Evolutionary conservation across 2,329 filamentous ascomycete species (phyloP).

Genomic region (Leptographium radiaticola): DNA sequence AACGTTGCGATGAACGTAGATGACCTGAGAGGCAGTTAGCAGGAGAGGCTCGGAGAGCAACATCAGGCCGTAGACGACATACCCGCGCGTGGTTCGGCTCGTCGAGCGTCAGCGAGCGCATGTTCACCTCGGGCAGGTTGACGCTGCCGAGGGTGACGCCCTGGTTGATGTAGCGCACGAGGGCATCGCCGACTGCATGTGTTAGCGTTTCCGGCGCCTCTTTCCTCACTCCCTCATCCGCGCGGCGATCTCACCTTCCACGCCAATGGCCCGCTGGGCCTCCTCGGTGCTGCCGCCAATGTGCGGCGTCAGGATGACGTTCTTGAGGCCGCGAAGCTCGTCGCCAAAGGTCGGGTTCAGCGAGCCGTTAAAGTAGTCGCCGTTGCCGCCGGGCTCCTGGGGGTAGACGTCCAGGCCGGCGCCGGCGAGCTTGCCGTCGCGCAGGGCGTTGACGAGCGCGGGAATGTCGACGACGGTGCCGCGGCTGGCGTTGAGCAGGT

Average conservation of each 20-base stretch:
- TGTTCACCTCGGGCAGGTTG: conserved; percentile 88
- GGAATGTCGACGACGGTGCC: conserved; percentile 91
- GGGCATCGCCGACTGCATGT: conserved; percentile 57
- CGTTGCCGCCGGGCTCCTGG: conserved; percentile 84
- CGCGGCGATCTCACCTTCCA: conserved; percentile 45
- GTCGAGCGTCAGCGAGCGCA: conserved; percentile 81
- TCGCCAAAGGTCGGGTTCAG: conserved; percentile 69
- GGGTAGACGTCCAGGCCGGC: conserved; percentile 96
- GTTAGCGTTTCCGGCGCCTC: not conserved
- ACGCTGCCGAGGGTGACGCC: conserved; percentile 84
- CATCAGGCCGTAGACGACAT: not conserved
- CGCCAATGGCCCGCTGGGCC: conserved; percentile 87
- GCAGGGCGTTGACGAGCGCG: conserved; percentile 77
- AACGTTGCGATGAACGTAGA: conserved; percentile 94
- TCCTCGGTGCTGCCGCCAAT: conserved; percentile 97
- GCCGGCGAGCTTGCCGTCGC: conserved; percentile 75
- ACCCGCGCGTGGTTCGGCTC: conserved; percentile 73
- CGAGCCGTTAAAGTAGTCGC: conserved; percentile 79
- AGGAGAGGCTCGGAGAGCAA: not conserved
- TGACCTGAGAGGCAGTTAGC: conserved; percentile 32
- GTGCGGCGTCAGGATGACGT: conserved; percentile 90
- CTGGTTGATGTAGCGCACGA: conserved; percentile 92
- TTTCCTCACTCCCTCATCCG: no score
- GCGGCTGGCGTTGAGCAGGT: conserved; percentile 91
- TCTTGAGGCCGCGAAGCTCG: conserved; percentile 73